phyloP scores from a whole-genome alignment of 164 flowering plant species.

The Nymphaea thermarum region DNA sequence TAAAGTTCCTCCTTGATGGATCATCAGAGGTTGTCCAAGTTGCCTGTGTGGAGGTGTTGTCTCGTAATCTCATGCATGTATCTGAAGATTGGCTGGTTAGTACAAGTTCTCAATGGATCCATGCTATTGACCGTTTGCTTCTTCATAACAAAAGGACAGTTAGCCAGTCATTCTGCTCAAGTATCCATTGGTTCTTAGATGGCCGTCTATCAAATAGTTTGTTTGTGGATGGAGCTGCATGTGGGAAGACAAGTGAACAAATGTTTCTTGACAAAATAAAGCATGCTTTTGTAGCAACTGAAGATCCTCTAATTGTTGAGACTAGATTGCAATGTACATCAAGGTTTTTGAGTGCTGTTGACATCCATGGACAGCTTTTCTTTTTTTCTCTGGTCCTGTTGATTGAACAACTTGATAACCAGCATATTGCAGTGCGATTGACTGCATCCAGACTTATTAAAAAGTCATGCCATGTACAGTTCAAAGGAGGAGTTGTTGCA shows the following conservation, averaged over 20 bases:
- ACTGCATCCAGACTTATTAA: conserved; percentile 56
- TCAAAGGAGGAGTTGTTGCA: conserved; percentile 56
- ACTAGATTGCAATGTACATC: conserved; percentile 72
- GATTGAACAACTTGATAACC: conserved; percentile 87
- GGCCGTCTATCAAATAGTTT: conserved; percentile 37
- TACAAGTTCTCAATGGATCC: conserved; percentile 58
- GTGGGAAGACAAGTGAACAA: conserved; percentile 39
- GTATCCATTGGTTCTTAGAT: conserved; percentile 57
- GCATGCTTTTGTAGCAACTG: conserved; percentile 47
- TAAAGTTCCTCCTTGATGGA: conserved; percentile 53
- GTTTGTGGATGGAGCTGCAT: conserved; percentile 32
- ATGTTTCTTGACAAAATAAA: conserved; percentile 56
- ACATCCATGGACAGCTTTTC: conserved; percentile 50
- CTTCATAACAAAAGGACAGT: conserved; percentile 48
- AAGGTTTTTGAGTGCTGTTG: conserved; percentile 70
- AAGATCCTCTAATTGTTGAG: conserved; percentile 55
- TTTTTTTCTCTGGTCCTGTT: conserved; percentile 56
- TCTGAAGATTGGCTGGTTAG: conserved; percentile 25
- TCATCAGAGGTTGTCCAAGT: conserved; percentile 88
- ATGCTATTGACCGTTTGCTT: conserved; percentile 51
- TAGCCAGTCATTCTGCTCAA: conserved; percentile 73
- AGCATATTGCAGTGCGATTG: conserved; percentile 53
- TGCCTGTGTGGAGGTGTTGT: conserved; percentile 48
- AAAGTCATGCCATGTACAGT: conserved; percentile 55
- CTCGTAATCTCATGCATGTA: conserved; percentile 55